These are phyloP conservation scores for Globisporangium radiosum DNA, from an alignment of 352 stramenopile species.

Conservation along the genomic window DNA sequence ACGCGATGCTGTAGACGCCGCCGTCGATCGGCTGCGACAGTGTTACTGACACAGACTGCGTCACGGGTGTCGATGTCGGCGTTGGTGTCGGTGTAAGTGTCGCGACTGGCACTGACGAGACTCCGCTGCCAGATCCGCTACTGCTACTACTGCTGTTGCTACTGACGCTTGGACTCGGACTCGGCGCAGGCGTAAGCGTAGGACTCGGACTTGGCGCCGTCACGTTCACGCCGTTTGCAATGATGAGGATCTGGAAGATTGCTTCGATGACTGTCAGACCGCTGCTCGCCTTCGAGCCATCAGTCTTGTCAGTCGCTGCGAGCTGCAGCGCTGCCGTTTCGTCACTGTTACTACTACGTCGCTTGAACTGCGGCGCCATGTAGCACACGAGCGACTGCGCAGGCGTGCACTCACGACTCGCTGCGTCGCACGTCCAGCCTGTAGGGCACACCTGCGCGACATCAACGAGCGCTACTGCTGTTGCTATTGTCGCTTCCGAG, in stretches of 20 bases:
- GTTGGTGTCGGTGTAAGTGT: not conserved
- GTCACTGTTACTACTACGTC: not conserved
- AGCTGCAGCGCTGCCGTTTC: slow-evolving; percentile 13
- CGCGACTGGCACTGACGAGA: not conserved
- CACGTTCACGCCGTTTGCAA: slow-evolving; percentile 11
- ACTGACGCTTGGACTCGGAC: too few species aligned
- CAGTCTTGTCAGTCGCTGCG: slow-evolving; percentile 16
- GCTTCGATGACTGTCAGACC: slow-evolving; percentile 21
- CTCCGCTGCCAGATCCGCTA: too few species aligned
- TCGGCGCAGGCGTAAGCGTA: not conserved
- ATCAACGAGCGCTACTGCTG: not conserved
- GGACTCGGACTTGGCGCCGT: not conserved
- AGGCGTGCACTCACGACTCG: slow-evolving; percentile 17
- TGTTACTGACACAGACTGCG: slow-evolving; percentile 20
- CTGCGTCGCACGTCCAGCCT: slow-evolving; percentile 25
- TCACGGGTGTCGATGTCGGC: not conserved
- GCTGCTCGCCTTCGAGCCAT: not conserved
- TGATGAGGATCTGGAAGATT: slow-evolving; percentile 31
- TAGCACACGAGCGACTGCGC: slow-evolving; percentile 33
- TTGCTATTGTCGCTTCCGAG: too few species aligned
- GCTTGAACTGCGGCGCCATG: slow-evolving; percentile 5
- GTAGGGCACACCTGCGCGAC: slow-evolving; percentile 13
- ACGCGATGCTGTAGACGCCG: slow-evolving; percentile 36
- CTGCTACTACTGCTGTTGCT: too few species aligned
- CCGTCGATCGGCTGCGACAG: slow-evolving; percentile 34